These are phyloP conservation scores for Moricandia moricandioides DNA, from an alignment of 345 rosid genomes.

Conservation along the genomic window DNA sequence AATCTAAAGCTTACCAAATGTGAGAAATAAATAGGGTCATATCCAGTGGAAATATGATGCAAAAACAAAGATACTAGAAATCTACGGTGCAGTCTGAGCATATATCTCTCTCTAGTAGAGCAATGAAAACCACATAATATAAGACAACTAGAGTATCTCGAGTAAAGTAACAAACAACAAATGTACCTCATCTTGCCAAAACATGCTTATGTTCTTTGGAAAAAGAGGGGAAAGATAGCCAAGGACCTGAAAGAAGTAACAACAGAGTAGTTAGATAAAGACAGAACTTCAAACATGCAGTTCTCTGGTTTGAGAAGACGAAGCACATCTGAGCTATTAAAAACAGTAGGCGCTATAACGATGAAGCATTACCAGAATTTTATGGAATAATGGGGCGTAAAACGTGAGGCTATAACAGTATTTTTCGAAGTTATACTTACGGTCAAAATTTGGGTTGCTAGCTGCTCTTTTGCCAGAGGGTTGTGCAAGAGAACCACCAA, in stretches of 20 bases:
- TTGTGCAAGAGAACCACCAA: slow-evolving; percentile 92
- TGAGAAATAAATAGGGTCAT: slow-evolving; percentile 47
- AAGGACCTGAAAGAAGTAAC: slow-evolving; percentile 64
- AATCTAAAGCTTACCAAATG: slow-evolving; percentile 93
- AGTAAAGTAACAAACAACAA: slow-evolving; percentile 27
- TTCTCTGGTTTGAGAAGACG: neutral
- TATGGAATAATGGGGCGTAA: neutral
- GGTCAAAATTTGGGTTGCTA: slow-evolving; percentile 81
- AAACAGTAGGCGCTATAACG: neutral
- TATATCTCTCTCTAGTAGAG: neutral
- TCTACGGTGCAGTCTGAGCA: neutral
- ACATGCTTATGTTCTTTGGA: slow-evolving; percentile 78
- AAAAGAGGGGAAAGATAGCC: slow-evolving; percentile 86
- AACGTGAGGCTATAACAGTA: slow-evolving; percentile 2
- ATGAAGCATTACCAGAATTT: neutral
- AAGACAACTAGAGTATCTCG: neutral
- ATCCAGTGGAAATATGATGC: neutral
- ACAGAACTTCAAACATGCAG: slow-evolving; percentile 19
- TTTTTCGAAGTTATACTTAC: slow-evolving; percentile 47
- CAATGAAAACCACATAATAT: neutral
- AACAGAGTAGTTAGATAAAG: neutral
- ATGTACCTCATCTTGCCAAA: slow-evolving; percentile 99
- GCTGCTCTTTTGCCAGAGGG: slow-evolving; percentile 86
- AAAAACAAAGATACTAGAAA: slow-evolving; percentile 7
- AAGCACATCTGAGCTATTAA: slow-evolving; percentile 9